Conservation (phyloP, 2,329 filamentous ascomycete species). For the Epichloe coenophiala region DNA sequence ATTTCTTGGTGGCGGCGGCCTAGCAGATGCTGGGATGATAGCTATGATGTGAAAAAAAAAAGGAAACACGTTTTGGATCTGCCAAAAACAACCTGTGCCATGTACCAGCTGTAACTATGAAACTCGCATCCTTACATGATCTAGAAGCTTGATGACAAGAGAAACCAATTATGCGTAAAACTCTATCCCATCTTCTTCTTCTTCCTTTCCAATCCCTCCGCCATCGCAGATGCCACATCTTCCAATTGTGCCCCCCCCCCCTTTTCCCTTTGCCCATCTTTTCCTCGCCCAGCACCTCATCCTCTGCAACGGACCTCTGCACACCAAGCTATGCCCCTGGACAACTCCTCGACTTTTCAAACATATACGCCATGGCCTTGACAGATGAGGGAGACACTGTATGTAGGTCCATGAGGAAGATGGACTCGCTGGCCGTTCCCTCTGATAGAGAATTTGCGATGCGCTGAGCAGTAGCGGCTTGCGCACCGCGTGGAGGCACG, state of each 20-base stretch:
- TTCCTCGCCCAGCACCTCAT: constrained; percentile 46
- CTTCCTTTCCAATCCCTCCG: constrained; percentile 33
- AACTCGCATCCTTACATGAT: too few relatives aligned
- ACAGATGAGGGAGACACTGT: constrained; percentile 30
- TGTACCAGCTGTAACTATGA: background rate
- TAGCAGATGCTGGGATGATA: constrained; percentile 8
- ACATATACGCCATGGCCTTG: constrained; percentile 28
- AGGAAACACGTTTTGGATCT: background rate
- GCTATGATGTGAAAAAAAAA: constrained; percentile 2
- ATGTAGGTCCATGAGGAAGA: constrained; percentile 23
- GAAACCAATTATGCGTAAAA: background rate
- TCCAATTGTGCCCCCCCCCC: constrained; percentile 36
- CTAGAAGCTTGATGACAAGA: too few relatives aligned
- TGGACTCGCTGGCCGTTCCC: constrained; percentile 22
- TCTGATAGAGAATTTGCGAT: constrained; percentile 36
- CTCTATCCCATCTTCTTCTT: constrained; percentile 21
- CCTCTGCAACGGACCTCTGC: constrained; percentile 47
- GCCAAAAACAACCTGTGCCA: background rate
- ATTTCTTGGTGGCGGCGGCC: constrained; percentile 1
- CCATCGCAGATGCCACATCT: constrained; percentile 38
- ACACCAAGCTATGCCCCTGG: constrained; percentile 45
- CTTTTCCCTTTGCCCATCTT: constrained; percentile 41
- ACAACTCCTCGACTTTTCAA: constrained; percentile 34
- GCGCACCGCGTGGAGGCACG: constrained; percentile 51
- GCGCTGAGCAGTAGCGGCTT: constrained; percentile 40